Conservation (phyloP, 352 stramenopile genomes). For the Globisporangium carolinianum region DNA sequence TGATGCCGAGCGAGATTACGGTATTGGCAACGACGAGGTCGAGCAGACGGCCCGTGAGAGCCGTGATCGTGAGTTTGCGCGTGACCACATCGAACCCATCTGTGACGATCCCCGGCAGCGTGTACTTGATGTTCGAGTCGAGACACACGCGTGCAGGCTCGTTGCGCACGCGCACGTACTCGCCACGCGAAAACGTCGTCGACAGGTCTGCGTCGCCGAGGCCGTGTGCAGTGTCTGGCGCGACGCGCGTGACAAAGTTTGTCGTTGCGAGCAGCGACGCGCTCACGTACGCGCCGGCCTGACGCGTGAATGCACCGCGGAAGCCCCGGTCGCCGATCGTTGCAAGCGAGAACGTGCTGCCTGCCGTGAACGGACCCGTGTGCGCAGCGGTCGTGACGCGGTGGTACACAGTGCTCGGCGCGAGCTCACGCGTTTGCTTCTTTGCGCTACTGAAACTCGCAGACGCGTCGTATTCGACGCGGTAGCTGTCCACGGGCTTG, state of each 20-base stretch:
- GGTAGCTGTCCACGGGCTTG: conserved; percentile 44
- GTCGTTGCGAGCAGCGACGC: conserved; percentile 19
- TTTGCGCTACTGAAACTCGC: conserved; percentile 23
- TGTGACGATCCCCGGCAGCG: conserved; percentile 28
- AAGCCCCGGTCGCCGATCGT: conserved; percentile 42
- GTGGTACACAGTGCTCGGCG: conserved; percentile 33
- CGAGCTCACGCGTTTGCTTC: conserved; percentile 16
- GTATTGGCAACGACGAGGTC: conserved; percentile 24
- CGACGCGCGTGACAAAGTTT: conserved; percentile 45
- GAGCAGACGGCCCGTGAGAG: conserved; percentile 20
- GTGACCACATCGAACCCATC: conserved; percentile 20
- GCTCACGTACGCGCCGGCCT: conserved; percentile 44
- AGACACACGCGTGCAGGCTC: conserved; percentile 57
- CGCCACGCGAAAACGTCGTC: conserved; percentile 42
- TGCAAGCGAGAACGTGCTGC: conserved; percentile 59
- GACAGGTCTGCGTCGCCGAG: conserved; percentile 30
- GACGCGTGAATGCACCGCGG: conserved; percentile 31
- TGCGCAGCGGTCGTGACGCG: conserved; percentile 65
- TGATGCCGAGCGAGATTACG: conserved; percentile 33
- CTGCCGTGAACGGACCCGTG: conserved; percentile 53
- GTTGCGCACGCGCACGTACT: conserved; percentile 57
- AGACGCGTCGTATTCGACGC: conserved; percentile 37
- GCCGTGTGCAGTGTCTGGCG: conserved; percentile 24
- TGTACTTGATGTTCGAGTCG: conserved; percentile 42
- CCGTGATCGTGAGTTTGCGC: conserved; percentile 34